Conservation (phyloP, 2,329 filamentous ascomycete genomes). For the Penicillium sp. region DNA sequence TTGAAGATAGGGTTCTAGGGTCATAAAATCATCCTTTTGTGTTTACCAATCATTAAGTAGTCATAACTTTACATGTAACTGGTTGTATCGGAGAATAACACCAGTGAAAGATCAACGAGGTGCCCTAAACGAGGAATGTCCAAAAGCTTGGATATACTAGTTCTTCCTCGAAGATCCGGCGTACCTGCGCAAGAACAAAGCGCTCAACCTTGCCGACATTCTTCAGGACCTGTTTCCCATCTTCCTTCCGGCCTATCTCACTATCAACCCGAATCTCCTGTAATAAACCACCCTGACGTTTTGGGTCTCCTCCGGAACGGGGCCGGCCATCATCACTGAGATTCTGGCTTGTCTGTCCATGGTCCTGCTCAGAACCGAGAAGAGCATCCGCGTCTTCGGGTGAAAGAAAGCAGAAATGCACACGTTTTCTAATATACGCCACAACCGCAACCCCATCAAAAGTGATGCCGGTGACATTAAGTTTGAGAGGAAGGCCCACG, state of each 20-base stretch:
- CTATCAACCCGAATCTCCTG: constrained; percentile 96
- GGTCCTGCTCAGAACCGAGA: constrained; percentile 56
- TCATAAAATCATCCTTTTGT: constrained; percentile 17
- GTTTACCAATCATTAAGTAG: constrained; percentile 12
- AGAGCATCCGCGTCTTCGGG: constrained; percentile 85
- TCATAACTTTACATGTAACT: constrained; percentile 22
- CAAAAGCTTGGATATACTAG: constrained; percentile 98
- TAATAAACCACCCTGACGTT: constrained; percentile 72
- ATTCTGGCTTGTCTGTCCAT: constrained; percentile 34
- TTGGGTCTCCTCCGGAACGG: constrained; percentile 39
- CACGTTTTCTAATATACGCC: constrained; percentile 83
- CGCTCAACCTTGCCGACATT: constrained; percentile 99
- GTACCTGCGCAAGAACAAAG: constrained; percentile 94
- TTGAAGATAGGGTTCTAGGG: constrained; percentile 15
- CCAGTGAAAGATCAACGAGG: not conserved
- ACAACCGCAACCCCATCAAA: constrained; percentile 95
- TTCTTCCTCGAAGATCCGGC: constrained; percentile 96
- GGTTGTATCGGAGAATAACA: not conserved
- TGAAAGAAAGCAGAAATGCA: constrained; percentile 93
- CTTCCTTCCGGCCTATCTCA: constrained; percentile 91
- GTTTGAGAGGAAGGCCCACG: constrained; percentile 88
- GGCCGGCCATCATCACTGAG: constrained; percentile 35
- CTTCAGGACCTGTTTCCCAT: constrained; percentile 92
- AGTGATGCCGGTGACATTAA: constrained; percentile 91
- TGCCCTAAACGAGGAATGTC: constrained; percentile 81